These are phyloP conservation scores for Pulveroboletus frians DNA, from an alignment of 768 basidiomycete species.

Conservation along the genomic window DNA sequence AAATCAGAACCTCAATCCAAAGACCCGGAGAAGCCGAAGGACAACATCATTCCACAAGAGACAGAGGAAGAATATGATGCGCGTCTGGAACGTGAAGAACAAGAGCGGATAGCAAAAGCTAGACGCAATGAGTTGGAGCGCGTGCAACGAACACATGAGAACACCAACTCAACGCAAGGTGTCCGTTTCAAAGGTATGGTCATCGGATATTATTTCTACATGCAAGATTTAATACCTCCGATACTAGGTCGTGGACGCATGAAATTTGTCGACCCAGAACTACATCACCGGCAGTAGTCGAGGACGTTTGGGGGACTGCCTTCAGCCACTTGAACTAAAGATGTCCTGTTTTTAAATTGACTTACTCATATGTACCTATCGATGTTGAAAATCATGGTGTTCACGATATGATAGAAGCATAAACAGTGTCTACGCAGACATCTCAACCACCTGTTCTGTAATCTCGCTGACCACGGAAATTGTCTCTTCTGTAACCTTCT, in stretches of 20 bases:
- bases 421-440: slow-evolving; percentile 15
- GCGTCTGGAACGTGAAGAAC: slow-evolving; percentile 62
- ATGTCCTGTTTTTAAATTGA: neutral
- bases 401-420: slow-evolving; percentile 12
- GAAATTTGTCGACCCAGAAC: slow-evolving; percentile 62
- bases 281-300: slow-evolving; percentile 28
- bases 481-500: slow-evolving; percentile 9
- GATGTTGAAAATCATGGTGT: slow-evolving; percentile 2
- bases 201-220: neutral
- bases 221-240: neutral
- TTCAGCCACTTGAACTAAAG: neutral
- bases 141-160: slow-evolving; percentile 37
- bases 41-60: slow-evolving; percentile 34
- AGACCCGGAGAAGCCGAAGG: slow-evolving; percentile 5
- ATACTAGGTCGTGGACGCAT: slow-evolving; percentile 55
- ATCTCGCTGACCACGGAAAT: slow-evolving; percentile 2
- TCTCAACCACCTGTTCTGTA: slow-evolving; percentile 16
- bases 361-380: neutral
- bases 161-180: slow-evolving; percentile 34
- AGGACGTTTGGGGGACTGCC: neutral
- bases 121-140: slow-evolving; percentile 46
- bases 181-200: slow-evolving; percentile 61
- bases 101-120: slow-evolving; percentile 47
- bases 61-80: slow-evolving; percentile 73
- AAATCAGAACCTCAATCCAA: slow-evolving; percentile 3